Evolutionary conservation across 2,329 filamentous ascomycete species (phyloP), one percentile per base, ranked within the genome.

Genomic region (Alternaria longipes): DNA sequence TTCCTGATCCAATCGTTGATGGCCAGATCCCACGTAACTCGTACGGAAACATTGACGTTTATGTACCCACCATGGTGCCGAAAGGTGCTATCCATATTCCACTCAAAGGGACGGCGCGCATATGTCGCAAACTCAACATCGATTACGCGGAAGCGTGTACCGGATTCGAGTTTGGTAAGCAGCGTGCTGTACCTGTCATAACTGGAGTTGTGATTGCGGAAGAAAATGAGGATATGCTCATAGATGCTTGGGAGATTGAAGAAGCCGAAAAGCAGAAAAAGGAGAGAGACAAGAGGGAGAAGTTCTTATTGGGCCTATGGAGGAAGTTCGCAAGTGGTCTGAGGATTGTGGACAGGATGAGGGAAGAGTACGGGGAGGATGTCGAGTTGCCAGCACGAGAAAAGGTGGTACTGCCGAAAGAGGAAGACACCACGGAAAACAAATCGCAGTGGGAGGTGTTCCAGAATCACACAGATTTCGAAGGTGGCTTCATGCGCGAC

Each of bases 11-110:
- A 0, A 97, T 97, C 57, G 79, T 87, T 62, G 86, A 97, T 70
- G 94, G 94, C 0, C 80, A 91, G 14, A 97, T 98, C 62, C 95
- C 95, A 0, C 96, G 95, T 78, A 99, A 99, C 70, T 89, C 89
- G 36, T 99, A 94, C 70, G 94, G 94, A 8, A 99, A 99, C 68
- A 98, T 99, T 63, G 95, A 99, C 76, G 88, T 97, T 56, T 99
- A 97, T 76, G 94, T 92, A 0, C 90, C 93, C 40, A 93, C 92
- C 64, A 98, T 99, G 95, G 90, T 96, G 26, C 95, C 95, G 0
- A 80, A 81, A 41, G 94, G 95, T 0, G 94, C 94, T 3, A 86
- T 91, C 0, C 95, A 99, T 75, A 85, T 98, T 2, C 93, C 93
- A 0, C 89, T 90, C 55, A 87, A 90, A 46, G 92, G 92, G 0